Percentiles rank a stretch among this genome's conserved stretches.
Conservation (phyloP, 1,284 basidiomycete species). For the Fomes fomentarius region DNA sequence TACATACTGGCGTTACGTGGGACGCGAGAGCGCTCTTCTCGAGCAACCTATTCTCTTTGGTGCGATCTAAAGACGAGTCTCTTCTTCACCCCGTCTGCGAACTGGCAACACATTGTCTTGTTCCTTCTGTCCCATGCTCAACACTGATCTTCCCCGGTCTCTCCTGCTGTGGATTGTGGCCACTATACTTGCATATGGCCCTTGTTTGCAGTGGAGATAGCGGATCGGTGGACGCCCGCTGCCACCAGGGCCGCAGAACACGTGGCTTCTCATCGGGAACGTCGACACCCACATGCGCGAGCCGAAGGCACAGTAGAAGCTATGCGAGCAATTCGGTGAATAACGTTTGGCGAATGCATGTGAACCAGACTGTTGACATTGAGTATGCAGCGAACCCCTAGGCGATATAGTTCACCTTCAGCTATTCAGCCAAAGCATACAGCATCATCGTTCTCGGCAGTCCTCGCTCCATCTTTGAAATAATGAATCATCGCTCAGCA, state of each 20-base stretch:
- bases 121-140: too few relatives aligned
- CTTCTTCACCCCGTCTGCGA: too few relatives aligned
- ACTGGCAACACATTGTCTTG: too few relatives aligned
- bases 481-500: slow-evolving; percentile 10
- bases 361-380: background rate
- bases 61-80: too few relatives aligned
- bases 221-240: background rate
- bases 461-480: background rate
- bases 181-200: too few relatives aligned
- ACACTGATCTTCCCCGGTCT: background rate
- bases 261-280: background rate
- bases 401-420: slow-evolving; percentile 5
- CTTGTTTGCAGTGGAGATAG: background rate
- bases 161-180: too few relatives aligned
- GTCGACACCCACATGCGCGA: background rate
- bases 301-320: background rate
- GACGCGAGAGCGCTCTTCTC: too few relatives aligned
- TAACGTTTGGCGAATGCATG: background rate
- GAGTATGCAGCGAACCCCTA: background rate
- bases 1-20: too few relatives aligned
- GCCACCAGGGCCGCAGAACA: background rate
- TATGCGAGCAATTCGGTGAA: background rate
- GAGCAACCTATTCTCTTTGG: too few relatives aligned
- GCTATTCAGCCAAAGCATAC: slow-evolving; percentile 1
- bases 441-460: slow-evolving; percentile 2